These are phyloP conservation scores for Blastocystis sp. DNA, from an alignment of 352 stramenopile species.

Conservation along the genomic window DNA sequence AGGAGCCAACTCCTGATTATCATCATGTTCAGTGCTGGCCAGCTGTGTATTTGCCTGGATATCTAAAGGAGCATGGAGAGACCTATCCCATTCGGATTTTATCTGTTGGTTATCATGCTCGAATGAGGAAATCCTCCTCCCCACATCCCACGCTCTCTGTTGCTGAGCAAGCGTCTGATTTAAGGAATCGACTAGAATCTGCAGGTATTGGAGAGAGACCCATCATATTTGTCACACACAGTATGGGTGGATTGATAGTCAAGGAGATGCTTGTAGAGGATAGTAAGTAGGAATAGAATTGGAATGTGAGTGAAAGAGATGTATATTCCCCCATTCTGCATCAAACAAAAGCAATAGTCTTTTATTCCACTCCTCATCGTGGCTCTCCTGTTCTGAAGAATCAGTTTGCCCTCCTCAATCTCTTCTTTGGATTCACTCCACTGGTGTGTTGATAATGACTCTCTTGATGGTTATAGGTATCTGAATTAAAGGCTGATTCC, in stretches of 20 bases:
- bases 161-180: conserved; percentile 76
- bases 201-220: conserved; percentile 77
- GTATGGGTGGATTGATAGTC: conserved; percentile 78
- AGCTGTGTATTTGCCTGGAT: conserved; percentile 76
- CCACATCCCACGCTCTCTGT: conserved; percentile 78
- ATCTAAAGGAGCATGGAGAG: conserved; percentile 74
- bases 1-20: conserved; percentile 70
- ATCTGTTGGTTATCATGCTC: conserved; percentile 80
- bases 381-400: conserved; percentile 74
- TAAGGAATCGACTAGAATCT: conserved; percentile 75
- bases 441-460: not conserved
- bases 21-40: conserved; percentile 73
- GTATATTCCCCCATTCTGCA: conserved; percentile 72
- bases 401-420: conserved; percentile 74
- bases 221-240: conserved; percentile 81
- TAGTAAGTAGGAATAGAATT: conserved; percentile 4
- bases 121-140: conserved; percentile 77
- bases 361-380: conserved; percentile 79
- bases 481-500: conserved; percentile 77
- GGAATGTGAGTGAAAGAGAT: conserved; percentile 7
- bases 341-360: conserved; percentile 77
- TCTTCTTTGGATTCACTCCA: conserved; percentile 70
- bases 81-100: conserved; percentile 75
- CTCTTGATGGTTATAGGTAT: conserved; percentile 70
- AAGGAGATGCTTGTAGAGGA: conserved; percentile 80